Conservation (phyloP, 768 basidiomycete species). For the Serpula lacrymans region DNA sequence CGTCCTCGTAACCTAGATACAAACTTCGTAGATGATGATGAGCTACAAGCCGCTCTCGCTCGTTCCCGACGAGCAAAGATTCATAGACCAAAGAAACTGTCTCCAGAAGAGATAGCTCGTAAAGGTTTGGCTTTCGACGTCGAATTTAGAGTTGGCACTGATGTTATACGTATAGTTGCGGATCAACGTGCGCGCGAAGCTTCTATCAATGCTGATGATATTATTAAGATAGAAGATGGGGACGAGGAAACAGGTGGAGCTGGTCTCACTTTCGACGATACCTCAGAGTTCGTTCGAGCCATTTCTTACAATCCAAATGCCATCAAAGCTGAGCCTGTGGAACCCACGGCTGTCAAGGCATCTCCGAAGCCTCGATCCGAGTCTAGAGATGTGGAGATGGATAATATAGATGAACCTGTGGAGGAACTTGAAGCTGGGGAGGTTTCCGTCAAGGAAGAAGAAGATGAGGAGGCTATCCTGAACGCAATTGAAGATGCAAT, state of each 20-base stretch:
- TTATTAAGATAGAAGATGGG: constrained; percentile 45
- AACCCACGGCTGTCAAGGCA: constrained; percentile 23
- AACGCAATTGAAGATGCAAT: constrained; percentile 73
- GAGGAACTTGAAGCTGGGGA: constrained; percentile 83
- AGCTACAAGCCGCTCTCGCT: constrained; percentile 90
- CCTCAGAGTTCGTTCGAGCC: constrained; percentile 91
- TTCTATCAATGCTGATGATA: constrained; percentile 33
- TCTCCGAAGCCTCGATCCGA: constrained; percentile 35
- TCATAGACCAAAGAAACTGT: constrained; percentile 68
- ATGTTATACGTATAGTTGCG: constrained; percentile 46
- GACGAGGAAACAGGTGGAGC: constrained; percentile 34
- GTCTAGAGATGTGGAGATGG: constrained; percentile 55
- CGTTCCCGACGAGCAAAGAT: constrained; percentile 81
- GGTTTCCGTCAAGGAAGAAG: constrained; percentile 75
- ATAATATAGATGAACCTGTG: constrained; percentile 55
- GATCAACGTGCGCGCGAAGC: constrained; percentile 57
- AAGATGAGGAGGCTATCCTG: constrained; percentile 72
- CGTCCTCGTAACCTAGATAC: constrained; percentile 71
- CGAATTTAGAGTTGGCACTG: background rate
- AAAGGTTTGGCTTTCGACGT: constrained; percentile 49
- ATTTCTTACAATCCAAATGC: constrained; percentile 64
- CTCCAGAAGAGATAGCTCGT: constrained; percentile 79
- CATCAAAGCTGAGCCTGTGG: constrained; percentile 47
- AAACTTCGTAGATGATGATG: constrained; percentile 98
- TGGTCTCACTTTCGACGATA: constrained; percentile 90